These are phyloP conservation scores for Cenchrus purpureus DNA, from an alignment of 176 grass and related monocot genomes.

Conservation along the genomic window DNA sequence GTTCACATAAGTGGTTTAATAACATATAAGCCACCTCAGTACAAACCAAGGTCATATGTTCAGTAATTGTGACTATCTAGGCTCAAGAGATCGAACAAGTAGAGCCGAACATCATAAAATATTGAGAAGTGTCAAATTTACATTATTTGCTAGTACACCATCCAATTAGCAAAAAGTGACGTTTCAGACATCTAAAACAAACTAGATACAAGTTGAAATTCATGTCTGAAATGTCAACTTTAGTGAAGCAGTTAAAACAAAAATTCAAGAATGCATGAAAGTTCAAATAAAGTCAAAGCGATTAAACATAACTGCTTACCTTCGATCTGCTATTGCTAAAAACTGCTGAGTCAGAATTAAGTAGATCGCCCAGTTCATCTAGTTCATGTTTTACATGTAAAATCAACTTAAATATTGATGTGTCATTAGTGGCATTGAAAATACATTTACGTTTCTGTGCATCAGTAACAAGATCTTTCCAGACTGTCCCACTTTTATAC, in stretches of 20 bases:
- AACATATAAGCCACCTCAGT: no score
- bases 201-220: no score
- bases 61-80: no score
- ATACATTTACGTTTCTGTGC: constrained; percentile 49
- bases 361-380: constrained; percentile 81
- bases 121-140: no score
- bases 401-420: constrained; percentile 52
- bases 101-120: no score
- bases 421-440: constrained; percentile 50
- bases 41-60: no score
- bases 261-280: neutral
- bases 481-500: constrained; percentile 55
- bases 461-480: constrained; percentile 61
- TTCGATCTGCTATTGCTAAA: constrained; percentile 76
- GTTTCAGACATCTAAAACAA: no score
- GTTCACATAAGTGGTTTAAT: no score
- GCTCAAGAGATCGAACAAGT: no score
- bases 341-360: constrained; percentile 70
- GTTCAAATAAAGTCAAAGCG: neutral
- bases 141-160: no score
- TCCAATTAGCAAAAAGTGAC: no score
- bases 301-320: constrained; percentile 37
- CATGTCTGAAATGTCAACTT: no score
- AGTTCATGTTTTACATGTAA: constrained; percentile 68
- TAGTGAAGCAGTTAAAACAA: neutral